phyloP scores from a whole-genome alignment of 2,329 filamentous ascomycete genomes.

The Lojkania enalia region DNA sequence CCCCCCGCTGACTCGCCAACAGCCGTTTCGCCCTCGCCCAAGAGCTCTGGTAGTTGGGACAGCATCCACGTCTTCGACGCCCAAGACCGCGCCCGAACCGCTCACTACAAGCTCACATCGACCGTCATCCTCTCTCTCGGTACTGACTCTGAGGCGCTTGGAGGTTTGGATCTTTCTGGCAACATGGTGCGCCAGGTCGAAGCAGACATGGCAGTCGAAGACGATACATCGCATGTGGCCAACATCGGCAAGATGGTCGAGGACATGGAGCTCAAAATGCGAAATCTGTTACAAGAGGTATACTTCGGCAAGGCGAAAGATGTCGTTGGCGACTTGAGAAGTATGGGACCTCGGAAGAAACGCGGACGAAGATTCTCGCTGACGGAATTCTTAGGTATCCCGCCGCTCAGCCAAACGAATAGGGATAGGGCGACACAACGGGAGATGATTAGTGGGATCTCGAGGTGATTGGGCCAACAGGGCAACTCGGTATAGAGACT shows the following conservation, averaged over 20 bases:
- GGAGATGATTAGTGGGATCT: conserved; percentile 74
- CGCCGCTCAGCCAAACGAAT: conserved; percentile 80
- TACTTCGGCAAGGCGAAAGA: conserved; percentile 99
- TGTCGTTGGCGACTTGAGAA: conserved; percentile 92
- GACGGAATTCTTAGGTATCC: conserved; percentile 57
- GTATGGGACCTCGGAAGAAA: conserved; percentile 49
- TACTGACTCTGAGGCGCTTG: conserved; percentile 67
- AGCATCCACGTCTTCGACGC: conserved; percentile 99
- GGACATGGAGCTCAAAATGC: conserved; percentile 99
- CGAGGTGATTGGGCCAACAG: conserved; percentile 26
- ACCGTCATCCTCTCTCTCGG: conserved; percentile 93
- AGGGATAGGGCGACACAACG: conserved; percentile 82
- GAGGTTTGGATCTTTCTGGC: conserved; percentile 87
- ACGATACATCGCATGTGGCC: conserved; percentile 89
- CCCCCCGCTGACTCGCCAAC: conserved; percentile 24
- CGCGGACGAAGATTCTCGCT: conserved; percentile 16
- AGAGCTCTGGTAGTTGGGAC: conserved; percentile 86
- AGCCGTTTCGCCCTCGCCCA: conserved; percentile 69
- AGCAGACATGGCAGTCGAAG: conserved; percentile 84
- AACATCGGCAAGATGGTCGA: conserved; percentile 92
- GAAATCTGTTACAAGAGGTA: conserved; percentile 95
- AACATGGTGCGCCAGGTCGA: conserved; percentile 99
- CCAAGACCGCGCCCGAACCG: conserved; percentile 85
- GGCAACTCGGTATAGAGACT: background rate
- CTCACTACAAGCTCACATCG: conserved; percentile 96